phyloP scores from a whole-genome alignment of 805 yeast genomes.

The Starmera caribaea region DNA sequence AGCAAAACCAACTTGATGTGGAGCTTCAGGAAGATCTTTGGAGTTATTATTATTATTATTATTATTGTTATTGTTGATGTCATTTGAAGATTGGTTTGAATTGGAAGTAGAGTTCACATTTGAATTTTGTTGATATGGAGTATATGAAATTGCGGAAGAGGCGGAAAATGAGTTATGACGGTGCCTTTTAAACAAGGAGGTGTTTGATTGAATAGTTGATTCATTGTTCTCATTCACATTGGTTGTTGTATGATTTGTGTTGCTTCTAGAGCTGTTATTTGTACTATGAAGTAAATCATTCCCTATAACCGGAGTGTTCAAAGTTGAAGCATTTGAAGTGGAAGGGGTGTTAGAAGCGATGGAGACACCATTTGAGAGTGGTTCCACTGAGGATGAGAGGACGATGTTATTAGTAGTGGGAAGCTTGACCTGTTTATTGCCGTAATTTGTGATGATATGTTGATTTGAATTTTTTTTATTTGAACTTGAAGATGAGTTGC shows the following conservation, averaged over 20 bases:
- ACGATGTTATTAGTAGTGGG: slow-evolving; percentile 18
- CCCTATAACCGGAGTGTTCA: slow-evolving; percentile 5
- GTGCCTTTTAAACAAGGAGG: slow-evolving; percentile 15
- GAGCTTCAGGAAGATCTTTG: slow-evolving; percentile 30
- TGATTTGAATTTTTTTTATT: slow-evolving; percentile 29
- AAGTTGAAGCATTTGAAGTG: background rate
- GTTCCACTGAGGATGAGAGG: background rate
- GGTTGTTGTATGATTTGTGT: slow-evolving; percentile 1
- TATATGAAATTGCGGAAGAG: slow-evolving; percentile 27
- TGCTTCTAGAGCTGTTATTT: slow-evolving; percentile 16
- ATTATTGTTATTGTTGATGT: slow-evolving; percentile 1
- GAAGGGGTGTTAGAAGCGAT: background rate
- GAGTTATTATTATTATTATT: slow-evolving; percentile 1
- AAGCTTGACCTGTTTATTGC: slow-evolving; percentile 28
- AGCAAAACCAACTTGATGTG: slow-evolving; percentile 68
- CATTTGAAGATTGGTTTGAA: background rate
- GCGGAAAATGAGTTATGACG: slow-evolving; percentile 38
- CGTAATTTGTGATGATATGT: slow-evolving; percentile 26
- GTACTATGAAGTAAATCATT: slow-evolving; percentile 15
- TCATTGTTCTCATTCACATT: background rate
- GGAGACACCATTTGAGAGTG: background rate
- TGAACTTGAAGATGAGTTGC: slow-evolving; percentile 36
- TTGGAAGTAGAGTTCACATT: background rate
- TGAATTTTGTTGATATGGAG: background rate
- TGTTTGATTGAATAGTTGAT: slow-evolving; percentile 2